These are phyloP conservation scores for Nitzschia palea DNA, from an alignment of 108 stramenopile species.

Conservation along the genomic window DNA sequence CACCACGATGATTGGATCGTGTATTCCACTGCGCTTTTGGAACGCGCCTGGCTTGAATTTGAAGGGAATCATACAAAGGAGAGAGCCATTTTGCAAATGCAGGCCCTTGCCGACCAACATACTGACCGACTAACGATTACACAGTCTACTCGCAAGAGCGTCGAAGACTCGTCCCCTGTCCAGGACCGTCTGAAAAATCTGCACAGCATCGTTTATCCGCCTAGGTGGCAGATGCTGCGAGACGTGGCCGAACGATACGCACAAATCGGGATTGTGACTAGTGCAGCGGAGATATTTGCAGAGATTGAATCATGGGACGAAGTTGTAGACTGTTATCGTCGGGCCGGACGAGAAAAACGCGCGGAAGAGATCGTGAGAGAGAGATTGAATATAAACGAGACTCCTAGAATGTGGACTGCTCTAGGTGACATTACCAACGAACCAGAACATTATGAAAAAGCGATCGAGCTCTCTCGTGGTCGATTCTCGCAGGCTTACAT, in stretches of 20 bases:
- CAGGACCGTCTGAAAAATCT: slow-evolving; percentile 84
- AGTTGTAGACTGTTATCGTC: slow-evolving; percentile 93
- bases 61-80: slow-evolving; percentile 77
- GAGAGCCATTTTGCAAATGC: slow-evolving; percentile 94
- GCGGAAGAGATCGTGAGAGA: slow-evolving; percentile 90
- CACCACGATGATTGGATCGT: slow-evolving; percentile 94
- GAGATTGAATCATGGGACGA: slow-evolving; percentile 98
- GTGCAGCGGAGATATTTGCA: slow-evolving; percentile 91
- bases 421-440: slow-evolving; percentile 90
- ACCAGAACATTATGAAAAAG: slow-evolving; percentile 76
- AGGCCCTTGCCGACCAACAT: slow-evolving; percentile 97
- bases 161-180: slow-evolving; percentile 91
- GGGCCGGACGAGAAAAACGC: slow-evolving; percentile 81
- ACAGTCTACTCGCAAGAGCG: slow-evolving; percentile 76
- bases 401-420: slow-evolving; percentile 91
- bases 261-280: slow-evolving; percentile 84
- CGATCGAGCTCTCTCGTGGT: slow-evolving; percentile 82
- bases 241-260: slow-evolving; percentile 93
- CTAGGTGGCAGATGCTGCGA: slow-evolving; percentile 91
- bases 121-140: slow-evolving; percentile 81
- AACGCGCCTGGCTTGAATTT: slow-evolving; percentile 94
- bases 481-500: slow-evolving; percentile 86
- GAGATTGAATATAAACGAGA: slow-evolving; percentile 68
- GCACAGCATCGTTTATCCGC: slow-evolving; percentile 91
- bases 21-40: slow-evolving; percentile 91